These are phyloP conservation scores for Mycena belliarum DNA, from an alignment of 768 basidiomycete species.

Conservation along the genomic window DNA sequence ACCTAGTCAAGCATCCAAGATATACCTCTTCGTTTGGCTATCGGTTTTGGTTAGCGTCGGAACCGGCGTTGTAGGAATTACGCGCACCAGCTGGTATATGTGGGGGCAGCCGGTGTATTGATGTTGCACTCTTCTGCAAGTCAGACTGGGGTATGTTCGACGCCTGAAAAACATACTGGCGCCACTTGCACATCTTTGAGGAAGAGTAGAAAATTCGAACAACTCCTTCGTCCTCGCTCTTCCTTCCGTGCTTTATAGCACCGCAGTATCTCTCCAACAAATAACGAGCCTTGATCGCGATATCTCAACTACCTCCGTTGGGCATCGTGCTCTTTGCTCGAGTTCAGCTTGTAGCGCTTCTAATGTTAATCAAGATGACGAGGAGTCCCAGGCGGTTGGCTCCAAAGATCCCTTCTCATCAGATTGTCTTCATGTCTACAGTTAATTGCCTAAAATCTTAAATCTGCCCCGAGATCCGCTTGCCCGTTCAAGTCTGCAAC, in stretches of 20 bases:
- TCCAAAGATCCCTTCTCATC: conserved; percentile 18
- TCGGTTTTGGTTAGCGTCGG: conserved; percentile 11
- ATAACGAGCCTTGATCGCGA: conserved; percentile 13
- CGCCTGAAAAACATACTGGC: conserved; percentile 49
- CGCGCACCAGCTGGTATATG: conserved; percentile 50
- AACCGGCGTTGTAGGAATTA: conserved; percentile 4
- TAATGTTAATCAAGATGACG: conserved; percentile 18
- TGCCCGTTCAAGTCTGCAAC: neutral
- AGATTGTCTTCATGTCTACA: conserved; percentile 14
- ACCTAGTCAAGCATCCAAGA: conserved; percentile 17
- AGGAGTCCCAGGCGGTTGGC: conserved; percentile 20
- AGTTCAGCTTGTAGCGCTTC: conserved; percentile 15
- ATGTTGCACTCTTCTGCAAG: conserved; percentile 57
- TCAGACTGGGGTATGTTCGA: conserved; percentile 21
- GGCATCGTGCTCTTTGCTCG: conserved; percentile 12
- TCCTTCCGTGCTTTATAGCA: conserved; percentile 15
- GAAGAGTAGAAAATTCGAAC: neutral
- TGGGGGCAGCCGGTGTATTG: conserved; percentile 61
- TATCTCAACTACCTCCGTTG: conserved; percentile 12
- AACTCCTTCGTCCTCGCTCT: neutral
- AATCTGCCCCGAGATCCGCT: conserved; percentile 19
- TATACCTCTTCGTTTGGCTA: conserved; percentile 66
- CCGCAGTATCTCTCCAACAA: conserved; percentile 16
- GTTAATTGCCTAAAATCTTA: conserved; percentile 17
- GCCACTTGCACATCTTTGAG: conserved; percentile 65